Conservation (phyloP, 176 grass and related monocot species). For the Musa itinerans region DNA sequence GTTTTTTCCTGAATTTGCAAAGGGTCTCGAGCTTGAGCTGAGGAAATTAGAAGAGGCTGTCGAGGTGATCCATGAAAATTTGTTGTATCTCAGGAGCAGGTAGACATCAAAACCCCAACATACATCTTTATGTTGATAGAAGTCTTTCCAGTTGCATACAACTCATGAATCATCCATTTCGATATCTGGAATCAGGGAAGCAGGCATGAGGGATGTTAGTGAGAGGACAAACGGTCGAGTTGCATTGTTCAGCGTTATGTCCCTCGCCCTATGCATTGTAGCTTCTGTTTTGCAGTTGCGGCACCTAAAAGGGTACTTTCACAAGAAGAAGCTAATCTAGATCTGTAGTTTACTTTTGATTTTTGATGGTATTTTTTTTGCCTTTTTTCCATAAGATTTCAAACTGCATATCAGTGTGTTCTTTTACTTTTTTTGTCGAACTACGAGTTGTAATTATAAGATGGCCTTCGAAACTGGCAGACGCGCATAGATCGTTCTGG, state of each 20-base stretch:
- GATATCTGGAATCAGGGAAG: conserved; percentile 38
- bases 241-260: conserved; percentile 74
- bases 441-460: background rate
- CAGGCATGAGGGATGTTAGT: conserved; percentile 66
- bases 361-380: background rate
- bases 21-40: conserved; percentile 90
- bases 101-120: conserved; percentile 2
- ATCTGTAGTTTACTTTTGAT: background rate
- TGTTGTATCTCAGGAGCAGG: conserved; percentile 72
- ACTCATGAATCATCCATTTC: background rate
- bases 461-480: background rate
- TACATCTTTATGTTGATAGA: background rate
- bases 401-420: no score
- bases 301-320: conserved; percentile 73
- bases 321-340: conserved; percentile 94
- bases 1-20: background rate
- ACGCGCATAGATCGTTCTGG: no score
- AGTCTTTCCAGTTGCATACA: background rate
- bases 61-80: conserved; percentile 65
- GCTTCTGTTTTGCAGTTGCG: conserved; percentile 60
- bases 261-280: conserved; percentile 52
- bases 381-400: background rate
- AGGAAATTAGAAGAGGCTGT: conserved; percentile 71
- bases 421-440: no score
- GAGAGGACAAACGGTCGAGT: conserved; percentile 78